Percentiles rank a stretch among this genome's conserved stretches.
Evolutionary conservation across 176 grass and related monocot species (phyloP).

Genomic region (Dendrocalamus sinicus): DNA sequence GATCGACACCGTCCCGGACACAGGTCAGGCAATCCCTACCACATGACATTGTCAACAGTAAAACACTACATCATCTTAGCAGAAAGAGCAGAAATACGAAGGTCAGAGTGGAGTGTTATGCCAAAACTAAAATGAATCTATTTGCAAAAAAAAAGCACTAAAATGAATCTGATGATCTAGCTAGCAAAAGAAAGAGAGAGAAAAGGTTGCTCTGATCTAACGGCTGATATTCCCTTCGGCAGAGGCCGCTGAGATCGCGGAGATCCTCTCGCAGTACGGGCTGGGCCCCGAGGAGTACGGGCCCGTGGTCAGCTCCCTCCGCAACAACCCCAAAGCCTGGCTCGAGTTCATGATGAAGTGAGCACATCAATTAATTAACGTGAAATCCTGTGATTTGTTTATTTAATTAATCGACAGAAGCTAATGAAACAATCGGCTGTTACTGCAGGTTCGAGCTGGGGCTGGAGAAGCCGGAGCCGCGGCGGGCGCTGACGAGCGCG

Average conservation of each 20-base stretch:
- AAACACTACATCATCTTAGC: not conserved
- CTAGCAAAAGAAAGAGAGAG: too few species aligned
- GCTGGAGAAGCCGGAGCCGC: slow-evolving; percentile 80
- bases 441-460: slow-evolving; percentile 81
- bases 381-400: not conserved
- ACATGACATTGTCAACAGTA: not conserved
- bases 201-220: not conserved
- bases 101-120: too few species aligned
- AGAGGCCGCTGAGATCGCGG: slow-evolving; percentile 94
- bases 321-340: slow-evolving; percentile 82
- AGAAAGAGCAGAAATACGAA: too few species aligned
- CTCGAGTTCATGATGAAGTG: slow-evolving; percentile 99
- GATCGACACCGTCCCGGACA: slow-evolving; percentile 82
- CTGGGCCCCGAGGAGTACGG: slow-evolving; percentile 72
- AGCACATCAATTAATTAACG: not conserved
- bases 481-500: slow-evolving; percentile 76
- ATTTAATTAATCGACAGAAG: too few species aligned
- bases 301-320: slow-evolving; percentile 69
- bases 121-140: too few species aligned
- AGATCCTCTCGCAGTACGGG: slow-evolving; percentile 80
- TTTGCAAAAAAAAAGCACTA: too few species aligned
- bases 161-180: not conserved
- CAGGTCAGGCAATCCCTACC: not conserved
- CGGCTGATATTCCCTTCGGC: not conserved
- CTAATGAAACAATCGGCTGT: too few species aligned